Evolutionary conservation across 352 stramenopile species (phyloP), one percentile per base, ranked within the genome.

Genomic region (Sclerospora graminicola): DNA sequence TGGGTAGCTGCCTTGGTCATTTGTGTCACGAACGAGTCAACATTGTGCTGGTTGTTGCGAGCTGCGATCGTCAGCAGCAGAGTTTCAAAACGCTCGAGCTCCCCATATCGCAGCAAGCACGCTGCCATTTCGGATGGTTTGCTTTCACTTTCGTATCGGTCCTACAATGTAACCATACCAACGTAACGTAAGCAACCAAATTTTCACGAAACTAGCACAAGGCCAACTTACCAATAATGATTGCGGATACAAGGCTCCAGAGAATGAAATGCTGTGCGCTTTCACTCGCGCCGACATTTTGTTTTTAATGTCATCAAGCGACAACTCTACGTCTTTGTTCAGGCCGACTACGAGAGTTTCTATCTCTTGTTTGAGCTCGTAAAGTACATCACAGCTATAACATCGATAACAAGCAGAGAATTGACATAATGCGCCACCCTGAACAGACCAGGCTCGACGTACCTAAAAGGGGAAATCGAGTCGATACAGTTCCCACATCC

Each of bases 251-350:
- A 81, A 32, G 10, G 48, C 4, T 0, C 68, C 68, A 4, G 51
- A 58, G 42, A 78, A 81, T 7, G 51, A 55, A 13, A 35, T 66
- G n/a, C 35, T 34, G 28, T 69, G 76, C 2, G 53, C 59, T 28
- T 52, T 42, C 2, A 78, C 54, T 18, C 68, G 45, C 8, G 68
- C 51, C 7, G 54, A 56, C 68, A 81, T 78, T 33, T 81, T 81
- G 15, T 31, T 45, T 20, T 65, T 71, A 18, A 78, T 41, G 5
- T 66, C 27, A 16, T 60, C 44, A 8, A 74, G 30, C 0, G 41
- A 55, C 8, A 58, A 13, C 30, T 63, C 49, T 1, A 54, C 27
- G 26, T 63, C 47, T 20, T 39, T 31, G 3, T 52, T 45, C 35
- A 68, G 24, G 4, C 49, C 11, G 8, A 46, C 21, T 6, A 67